Base-by-base conservation (phyloP, 345 rosid species). In the Lumnitzera littorea region DNA sequence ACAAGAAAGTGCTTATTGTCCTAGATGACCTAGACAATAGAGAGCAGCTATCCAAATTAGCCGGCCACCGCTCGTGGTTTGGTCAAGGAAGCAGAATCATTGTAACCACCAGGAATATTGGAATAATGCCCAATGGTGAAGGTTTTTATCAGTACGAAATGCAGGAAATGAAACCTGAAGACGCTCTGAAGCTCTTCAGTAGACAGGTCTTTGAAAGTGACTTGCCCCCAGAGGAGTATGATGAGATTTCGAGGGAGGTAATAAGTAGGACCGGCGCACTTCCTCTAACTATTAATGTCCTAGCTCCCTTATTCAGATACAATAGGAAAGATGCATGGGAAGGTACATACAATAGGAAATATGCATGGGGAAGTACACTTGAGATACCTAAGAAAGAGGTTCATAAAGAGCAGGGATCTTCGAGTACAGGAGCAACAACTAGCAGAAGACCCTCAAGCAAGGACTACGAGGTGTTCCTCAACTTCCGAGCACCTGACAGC, bases 401-500 rank as follows among this genome's bases (percentile, higher is more conserved):
- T 65, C 57, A 48, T 55, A 52, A 57, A 52, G 24, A 66, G 56
- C 15, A 53, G 31, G 14, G 52, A 15, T 23, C 54, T 71, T 11
- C 23, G 36, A 50, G 62, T 20, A 1, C 20, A 53, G 52, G 66
- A 70, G 43, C 66, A 55, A 51, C 70, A 65, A 60, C 25, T 62
- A 9, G 61, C 66, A 31, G 67, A 56, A 13, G 59, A 20, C 20
- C 20, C 1, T 20, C 20, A 20, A 20, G 0, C 36, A 13, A 31
- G 27, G 1, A 66, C 61, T 12, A 65, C 50, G 27, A 15, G 14
- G 46, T 71, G 47, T 65, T 71, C 53, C 70, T 71, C 25, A 70
- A 71, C 11, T 20, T 71, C 50, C 70, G 67, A 4, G 57, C 70
- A 50, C 66, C 61, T 47, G 36, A 29, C 36, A 29, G 36, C 7